Conservation (phyloP, 2,329 filamentous ascomycete species). For the Fusarium annulatum region DNA sequence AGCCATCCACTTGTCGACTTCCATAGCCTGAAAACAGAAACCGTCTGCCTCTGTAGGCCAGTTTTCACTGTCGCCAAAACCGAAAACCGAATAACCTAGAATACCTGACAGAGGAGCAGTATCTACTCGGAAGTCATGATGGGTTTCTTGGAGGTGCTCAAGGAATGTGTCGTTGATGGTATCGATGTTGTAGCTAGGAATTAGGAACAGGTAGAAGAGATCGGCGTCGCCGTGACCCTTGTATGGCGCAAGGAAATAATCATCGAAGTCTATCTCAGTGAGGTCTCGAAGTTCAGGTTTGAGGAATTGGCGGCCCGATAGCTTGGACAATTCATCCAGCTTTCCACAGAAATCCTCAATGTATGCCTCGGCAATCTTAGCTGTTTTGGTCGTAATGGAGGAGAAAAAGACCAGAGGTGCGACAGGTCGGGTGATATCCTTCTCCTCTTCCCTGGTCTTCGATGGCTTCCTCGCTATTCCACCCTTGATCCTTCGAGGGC, state of each 20-base stretch:
- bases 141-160: slow-evolving; percentile 88
- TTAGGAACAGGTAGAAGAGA: slow-evolving; percentile 83
- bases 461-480: slow-evolving; percentile 50
- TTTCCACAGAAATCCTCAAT: slow-evolving; percentile 63
- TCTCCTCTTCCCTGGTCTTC: slow-evolving; percentile 39
- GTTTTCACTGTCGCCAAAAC: slow-evolving; percentile 88
- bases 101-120: slow-evolving; percentile 82
- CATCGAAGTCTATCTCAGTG: slow-evolving; percentile 89
- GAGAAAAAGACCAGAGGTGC: slow-evolving; percentile 89
- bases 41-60: slow-evolving; percentile 93
- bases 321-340: slow-evolving; percentile 61
- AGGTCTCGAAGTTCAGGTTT: slow-evolving; percentile 79
- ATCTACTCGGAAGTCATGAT: slow-evolving; percentile 96
- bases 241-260: slow-evolving; percentile 86
- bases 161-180: slow-evolving; percentile 90
- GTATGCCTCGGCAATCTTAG: slow-evolving; percentile 75
- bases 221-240: slow-evolving; percentile 67
- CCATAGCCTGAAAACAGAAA: slow-evolving; percentile 91
- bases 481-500: slow-evolving; percentile 63
- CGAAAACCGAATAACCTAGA: slow-evolving; percentile 92
- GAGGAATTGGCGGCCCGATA: slow-evolving; percentile 55
- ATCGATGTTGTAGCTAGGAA: slow-evolving; percentile 96
- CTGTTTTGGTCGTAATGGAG: slow-evolving; percentile 85
- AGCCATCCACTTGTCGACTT: slow-evolving; percentile 97
- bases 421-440: slow-evolving; percentile 59